Conservation (phyloP, 208 protist genomes). For the Acanthamoeba culbertsoni region DNA sequence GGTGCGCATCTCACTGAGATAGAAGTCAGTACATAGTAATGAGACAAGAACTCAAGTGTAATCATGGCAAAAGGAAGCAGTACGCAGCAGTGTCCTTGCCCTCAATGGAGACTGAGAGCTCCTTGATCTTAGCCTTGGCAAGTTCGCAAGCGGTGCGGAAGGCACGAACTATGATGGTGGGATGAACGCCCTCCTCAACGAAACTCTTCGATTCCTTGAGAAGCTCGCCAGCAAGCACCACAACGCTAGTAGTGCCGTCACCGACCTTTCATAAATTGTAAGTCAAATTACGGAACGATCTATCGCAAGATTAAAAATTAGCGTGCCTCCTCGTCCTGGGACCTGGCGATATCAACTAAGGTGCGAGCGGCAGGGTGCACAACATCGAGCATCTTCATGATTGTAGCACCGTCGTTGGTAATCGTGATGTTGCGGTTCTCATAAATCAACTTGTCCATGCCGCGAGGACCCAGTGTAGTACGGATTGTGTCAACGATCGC, state of each 20-base stretch:
- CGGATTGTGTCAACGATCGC: constrained; percentile 89
- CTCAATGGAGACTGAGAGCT: constrained; percentile 88
- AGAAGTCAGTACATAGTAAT: too few relatives aligned
- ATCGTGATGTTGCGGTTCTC: constrained; percentile 91
- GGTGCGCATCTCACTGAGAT: constrained; percentile 71
- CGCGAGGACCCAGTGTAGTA: constrained; percentile 96
- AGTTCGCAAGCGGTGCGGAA: constrained; percentile 88
- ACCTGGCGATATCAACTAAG: constrained; percentile 99
- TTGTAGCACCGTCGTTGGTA: constrained; percentile 99
- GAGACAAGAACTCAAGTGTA: too few relatives aligned
- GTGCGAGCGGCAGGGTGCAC: constrained; percentile 99
- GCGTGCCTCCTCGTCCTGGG: constrained; percentile 82
- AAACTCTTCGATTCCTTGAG: constrained; percentile 97
- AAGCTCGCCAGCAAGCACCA: constrained; percentile 98
- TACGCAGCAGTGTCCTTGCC: constrained; percentile 56
- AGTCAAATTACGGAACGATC: neutral
- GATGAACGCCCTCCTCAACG: constrained; percentile 99
- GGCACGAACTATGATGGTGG: constrained; percentile 88
- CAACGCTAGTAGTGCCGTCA: constrained; percentile 99
- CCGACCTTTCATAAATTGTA: constrained; percentile 97
- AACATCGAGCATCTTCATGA: constrained; percentile 99
- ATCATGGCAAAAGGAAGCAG: neutral
- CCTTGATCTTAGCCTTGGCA: constrained; percentile 85
- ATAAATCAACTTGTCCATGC: constrained; percentile 99
- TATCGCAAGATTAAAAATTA: neutral